Evolutionary conservation across 2,329 filamentous ascomycete genomes (phyloP), one percentile per base, ranked within the genome.

Genomic region (Pseudodiploospora longispora): DNA sequence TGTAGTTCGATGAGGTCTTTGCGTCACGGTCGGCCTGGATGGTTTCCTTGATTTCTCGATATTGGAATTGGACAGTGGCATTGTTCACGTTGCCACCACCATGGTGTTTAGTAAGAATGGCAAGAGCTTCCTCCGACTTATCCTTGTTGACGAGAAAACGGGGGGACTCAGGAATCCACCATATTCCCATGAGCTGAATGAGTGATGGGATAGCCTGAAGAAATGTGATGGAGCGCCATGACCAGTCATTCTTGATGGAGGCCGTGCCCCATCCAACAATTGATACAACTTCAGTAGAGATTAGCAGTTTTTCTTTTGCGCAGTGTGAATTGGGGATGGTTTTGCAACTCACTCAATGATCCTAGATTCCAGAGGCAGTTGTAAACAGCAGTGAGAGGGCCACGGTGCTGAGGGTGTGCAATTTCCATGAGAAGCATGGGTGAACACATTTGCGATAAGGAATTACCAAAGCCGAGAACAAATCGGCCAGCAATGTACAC

Each of bases 341-440:
- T 19, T 19, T 19, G 19, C 19, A 19, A 19, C 19, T 19, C 19
- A 19, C 19, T 19, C 19, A 19, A 19, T 19, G 19, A 19, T 19
- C 19, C 19, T 19, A 19, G 19, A 34, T 83, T 82, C 80, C 80
- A 85, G 42, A 83, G 62, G 53, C 77, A 82, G 61, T 85, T 84
- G 64, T 84, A 84, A 46, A 84, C 70, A 10, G 80, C 71, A 1
- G 80, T 84, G 39, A 84, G 70, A 29, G 74, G 75, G 30, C 74
- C 80, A 56, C 81, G 76, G 57, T 85, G 80, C 56, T 84, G 81
- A 27, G 81, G 80, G 56, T 85, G 81, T 62, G 75, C 78, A 48
- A 85, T 73, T 65, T 85, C 82, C 4, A 77, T 78, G 8, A 84
- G 69, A 6, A 84, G 69, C 40, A 84, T 67, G 4, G 80, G 80